Conservation (phyloP, 1,284 basidiomycete species). For the Fistulinella cinereoalba region DNA sequence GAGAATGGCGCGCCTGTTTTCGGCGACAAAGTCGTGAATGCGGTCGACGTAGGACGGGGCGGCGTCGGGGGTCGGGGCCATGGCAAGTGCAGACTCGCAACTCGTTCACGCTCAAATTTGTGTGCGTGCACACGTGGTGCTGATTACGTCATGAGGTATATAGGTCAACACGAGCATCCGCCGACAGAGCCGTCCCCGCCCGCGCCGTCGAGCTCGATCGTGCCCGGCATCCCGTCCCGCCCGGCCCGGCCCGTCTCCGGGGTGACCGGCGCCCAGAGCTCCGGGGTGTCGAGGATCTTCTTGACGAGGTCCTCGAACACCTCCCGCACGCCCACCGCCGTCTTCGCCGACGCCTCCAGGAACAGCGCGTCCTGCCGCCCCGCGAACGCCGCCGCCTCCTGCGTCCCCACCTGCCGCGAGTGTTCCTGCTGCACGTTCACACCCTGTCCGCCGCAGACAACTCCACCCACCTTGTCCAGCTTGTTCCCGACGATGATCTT, state of each 20-base stretch:
- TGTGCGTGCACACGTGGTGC: constrained; percentile 12
- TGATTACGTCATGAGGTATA: constrained; percentile 24
- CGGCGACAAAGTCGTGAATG: constrained; percentile 66
- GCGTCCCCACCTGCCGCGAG: constrained; percentile 79
- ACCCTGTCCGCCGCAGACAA: not conserved
- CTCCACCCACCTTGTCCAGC: constrained; percentile 75
- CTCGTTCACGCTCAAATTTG: constrained; percentile 5
- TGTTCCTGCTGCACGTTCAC: constrained; percentile 59
- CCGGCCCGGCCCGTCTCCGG: constrained; percentile 12
- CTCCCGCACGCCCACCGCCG: constrained; percentile 73
- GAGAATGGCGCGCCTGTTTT: constrained; percentile 71
- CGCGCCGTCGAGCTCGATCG: constrained; percentile 26
- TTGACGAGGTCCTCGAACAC: constrained; percentile 81
- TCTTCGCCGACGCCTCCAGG: constrained; percentile 88
- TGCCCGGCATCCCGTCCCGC: constrained; percentile 38
- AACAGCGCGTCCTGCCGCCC: constrained; percentile 80
- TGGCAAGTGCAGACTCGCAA: constrained; percentile 4
- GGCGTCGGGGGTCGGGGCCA: constrained; percentile 32
- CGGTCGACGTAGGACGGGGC: constrained; percentile 52
- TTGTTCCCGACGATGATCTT: constrained; percentile 97
- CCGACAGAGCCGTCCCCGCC: constrained; percentile 3
- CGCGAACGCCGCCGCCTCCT: constrained; percentile 83
- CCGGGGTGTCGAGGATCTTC: constrained; percentile 65
- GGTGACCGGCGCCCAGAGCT: constrained; percentile 53
- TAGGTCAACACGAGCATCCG: constrained; percentile 18